Evolutionary conservation across 139 green algal species (phyloP).

Genomic region (Dunaliella primolecta): DNA sequence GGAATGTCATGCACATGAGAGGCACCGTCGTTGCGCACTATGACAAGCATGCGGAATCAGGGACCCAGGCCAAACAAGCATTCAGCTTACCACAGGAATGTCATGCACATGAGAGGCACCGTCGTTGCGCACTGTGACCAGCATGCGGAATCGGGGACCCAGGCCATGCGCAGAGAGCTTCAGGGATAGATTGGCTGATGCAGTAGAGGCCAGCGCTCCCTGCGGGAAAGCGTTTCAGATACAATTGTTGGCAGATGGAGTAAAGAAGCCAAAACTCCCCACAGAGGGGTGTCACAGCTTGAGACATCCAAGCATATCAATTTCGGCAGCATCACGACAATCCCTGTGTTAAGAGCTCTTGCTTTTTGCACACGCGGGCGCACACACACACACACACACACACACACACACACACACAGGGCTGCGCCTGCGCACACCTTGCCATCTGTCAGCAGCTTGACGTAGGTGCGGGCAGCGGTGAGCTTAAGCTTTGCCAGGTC

Average conservation of each 20-base stretch:
- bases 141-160: conserved; percentile 63
- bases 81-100: conserved; percentile 47
- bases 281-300: neutral
- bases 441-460: conserved; percentile 70
- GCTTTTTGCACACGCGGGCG: no score
- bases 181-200: conserved; percentile 43
- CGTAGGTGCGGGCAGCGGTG: conserved; percentile 56
- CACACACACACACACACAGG: no score
- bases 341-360: no score
- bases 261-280: no score
- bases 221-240: conserved; percentile 23
- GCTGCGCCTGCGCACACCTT: no score
- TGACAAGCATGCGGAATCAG: conserved; percentile 58
- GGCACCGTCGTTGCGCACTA: conserved; percentile 54
- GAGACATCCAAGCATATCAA: neutral
- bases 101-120: conserved; percentile 39
- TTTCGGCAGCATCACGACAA: no score
- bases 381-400: no score
- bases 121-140: conserved; percentile 57
- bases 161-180: conserved; percentile 46
- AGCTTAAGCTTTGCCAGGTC: conserved; percentile 67
- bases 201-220: conserved; percentile 45
- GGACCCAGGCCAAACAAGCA: conserved; percentile 66
- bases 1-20: conserved; percentile 43
- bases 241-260: no score